Evolutionary conservation across 257 asterid genomes (phyloP), one percentile per base, ranked within the genome.

Genomic region (Apocynum venetum): DNA sequence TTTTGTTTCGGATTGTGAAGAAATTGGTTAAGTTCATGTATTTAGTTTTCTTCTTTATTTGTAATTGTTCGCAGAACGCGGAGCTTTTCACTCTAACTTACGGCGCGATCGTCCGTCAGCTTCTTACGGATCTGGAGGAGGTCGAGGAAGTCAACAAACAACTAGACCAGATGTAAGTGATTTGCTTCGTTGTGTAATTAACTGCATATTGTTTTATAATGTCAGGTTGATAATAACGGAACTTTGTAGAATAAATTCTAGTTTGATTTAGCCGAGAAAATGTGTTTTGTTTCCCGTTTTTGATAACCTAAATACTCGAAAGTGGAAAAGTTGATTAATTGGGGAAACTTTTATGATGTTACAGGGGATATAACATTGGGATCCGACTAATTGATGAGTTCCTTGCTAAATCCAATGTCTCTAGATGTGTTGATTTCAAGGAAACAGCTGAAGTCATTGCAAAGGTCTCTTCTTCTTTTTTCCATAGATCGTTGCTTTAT

Each of bases 371-470:
- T 77, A 93, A 90, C 81, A 93, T 95, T 46, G 97, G 98, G 40
- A 84, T 96, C 63, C 88, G 97, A 64, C 88, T 96, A 46, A 89
- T 96, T 5, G 99, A 93, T 80, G 99, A 93, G 82, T 93, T 96
- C 74, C 93, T 96, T 1, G 98, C 98, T 6, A 96, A 93, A 83
- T 96, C 97, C 10, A 91, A 89, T 74, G 97, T 93, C 38, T 84
- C 97, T 40, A 90, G 96, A 78, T 93, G 97, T 75, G 97, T 90
- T 66, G 98, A 93, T 87, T 95, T 95, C 84, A 93, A 84, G 81
- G 99, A 96, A 88, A 96, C 99, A 2, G 97, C 99, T 82, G 99
- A 93, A 78, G 96, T 89, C 83, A 93, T 93, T 82, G 98, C 98
- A 41, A 95, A 95, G 98, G 98, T 93, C 14, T n/a, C 56, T 57